Evolutionary conservation across 192 early-diverging fungal species (phyloP).

Genomic region (Phycomyces nitens): DNA sequence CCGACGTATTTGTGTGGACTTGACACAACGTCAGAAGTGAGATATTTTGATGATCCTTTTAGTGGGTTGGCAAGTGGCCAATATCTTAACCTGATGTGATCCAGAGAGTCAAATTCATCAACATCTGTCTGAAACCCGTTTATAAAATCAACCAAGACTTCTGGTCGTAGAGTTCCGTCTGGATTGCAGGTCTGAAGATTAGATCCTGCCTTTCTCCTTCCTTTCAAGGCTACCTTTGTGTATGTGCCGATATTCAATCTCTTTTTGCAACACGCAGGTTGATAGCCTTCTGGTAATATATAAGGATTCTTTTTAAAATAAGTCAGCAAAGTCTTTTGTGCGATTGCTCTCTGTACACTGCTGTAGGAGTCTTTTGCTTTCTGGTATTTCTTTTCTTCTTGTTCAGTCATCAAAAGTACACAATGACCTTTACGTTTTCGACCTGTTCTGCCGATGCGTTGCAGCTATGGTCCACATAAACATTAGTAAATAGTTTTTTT

Average conservation of each 20-base stretch:
- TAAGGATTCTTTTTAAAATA: conserved; percentile 38
- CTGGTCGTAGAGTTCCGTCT: conserved; percentile 23
- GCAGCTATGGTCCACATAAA: conserved; percentile 32
- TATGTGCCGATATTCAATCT: conserved; percentile 49
- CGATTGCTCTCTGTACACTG: conserved; percentile 60
- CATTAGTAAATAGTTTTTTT: conserved; percentile 4
- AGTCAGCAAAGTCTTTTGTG: conserved; percentile 43
- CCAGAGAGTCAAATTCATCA: background rate
- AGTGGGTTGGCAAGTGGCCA: background rate
- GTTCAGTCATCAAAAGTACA: conserved; percentile 60
- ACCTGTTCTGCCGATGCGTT: conserved; percentile 78
- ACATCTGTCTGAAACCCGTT: background rate
- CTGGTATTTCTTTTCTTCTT: conserved; percentile 59
- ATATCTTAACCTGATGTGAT: background rate
- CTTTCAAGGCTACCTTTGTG: conserved; percentile 16
- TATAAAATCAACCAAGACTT: conserved; percentile 3
- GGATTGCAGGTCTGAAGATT: conserved; percentile 21
- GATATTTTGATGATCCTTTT: background rate
- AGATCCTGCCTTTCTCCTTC: conserved; percentile 25
- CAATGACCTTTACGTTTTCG: conserved; percentile 69
- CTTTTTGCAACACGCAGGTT: conserved; percentile 47
- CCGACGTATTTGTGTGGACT: background rate
- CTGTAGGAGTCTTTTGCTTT: conserved; percentile 57
- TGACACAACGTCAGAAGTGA: background rate
- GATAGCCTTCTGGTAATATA: conserved; percentile 46